Percentiles rank a stretch among this genome's conserved stretches.
Evolutionary conservation across 2,329 filamentous ascomycete genomes (phyloP).

Genomic region (Leptographium procerum): DNA sequence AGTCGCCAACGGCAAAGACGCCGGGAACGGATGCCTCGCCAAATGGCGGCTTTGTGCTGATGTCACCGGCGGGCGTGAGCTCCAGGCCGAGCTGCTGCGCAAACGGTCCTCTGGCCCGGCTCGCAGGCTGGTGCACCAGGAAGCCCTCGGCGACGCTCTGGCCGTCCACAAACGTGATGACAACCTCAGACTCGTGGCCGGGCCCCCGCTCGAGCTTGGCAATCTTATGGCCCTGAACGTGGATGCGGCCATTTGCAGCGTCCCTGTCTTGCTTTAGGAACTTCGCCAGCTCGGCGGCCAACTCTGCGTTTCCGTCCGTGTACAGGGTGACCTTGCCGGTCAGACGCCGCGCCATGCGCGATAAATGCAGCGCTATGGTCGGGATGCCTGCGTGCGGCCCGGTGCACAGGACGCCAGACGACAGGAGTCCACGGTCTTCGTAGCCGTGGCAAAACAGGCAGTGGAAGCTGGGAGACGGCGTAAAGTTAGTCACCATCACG

Average conservation of each 20-base stretch:
- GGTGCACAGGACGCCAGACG: conserved; percentile 34
- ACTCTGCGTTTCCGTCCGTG: conserved; percentile 30
- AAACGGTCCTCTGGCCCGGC: conserved; percentile 28
- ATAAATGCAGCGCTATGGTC: conserved; percentile 27
- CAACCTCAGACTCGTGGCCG: conserved; percentile 17
- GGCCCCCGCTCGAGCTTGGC: conserved; percentile 17
- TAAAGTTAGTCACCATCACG: too few relatives aligned
- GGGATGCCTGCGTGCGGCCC: conserved; percentile 20
- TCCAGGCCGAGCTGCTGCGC: conserved; percentile 32
- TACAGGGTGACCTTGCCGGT: conserved; percentile 35
- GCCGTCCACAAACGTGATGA: conserved; percentile 29
- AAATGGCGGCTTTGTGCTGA: conserved; percentile 32
- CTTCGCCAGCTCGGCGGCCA: conserved; percentile 18
- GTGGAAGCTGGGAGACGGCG: conserved; percentile 31
- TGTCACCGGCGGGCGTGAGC: conserved; percentile 27
- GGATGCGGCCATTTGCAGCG: too few relatives aligned
- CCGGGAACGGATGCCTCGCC: conserved; percentile 37
- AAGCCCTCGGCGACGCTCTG: conserved; percentile 25
- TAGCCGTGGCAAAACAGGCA: conserved; percentile 51
- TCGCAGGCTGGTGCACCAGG: conserved; percentile 24
- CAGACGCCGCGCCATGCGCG: conserved; percentile 32
- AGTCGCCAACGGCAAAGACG: conserved; percentile 44
- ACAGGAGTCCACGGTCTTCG: conserved; percentile 38
- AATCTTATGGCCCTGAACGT: conserved; percentile 22
- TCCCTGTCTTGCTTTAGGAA: too few relatives aligned